Evolutionary conservation across 2,329 filamentous ascomycete genomes (phyloP).

Genomic region (Aspergillus sp.): DNA sequence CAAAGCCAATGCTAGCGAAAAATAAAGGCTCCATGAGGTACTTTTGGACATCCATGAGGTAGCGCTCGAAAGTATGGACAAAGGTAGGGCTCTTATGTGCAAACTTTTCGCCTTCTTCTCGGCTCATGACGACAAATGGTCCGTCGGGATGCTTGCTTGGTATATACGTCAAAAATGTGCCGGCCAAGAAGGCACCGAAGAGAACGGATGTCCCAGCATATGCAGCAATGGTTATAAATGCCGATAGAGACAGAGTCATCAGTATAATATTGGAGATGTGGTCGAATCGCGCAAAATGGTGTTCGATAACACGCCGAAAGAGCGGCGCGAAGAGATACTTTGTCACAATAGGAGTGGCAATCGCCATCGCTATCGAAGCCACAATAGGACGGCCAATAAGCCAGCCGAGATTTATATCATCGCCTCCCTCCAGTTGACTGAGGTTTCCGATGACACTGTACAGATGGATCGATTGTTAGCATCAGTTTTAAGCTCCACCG

Average conservation of each 20-base stretch:
- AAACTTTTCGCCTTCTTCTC: constrained; percentile 33
- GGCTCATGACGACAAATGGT: constrained; percentile 37
- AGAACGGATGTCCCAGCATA: constrained; percentile 40
- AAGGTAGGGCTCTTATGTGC: constrained; percentile 38
- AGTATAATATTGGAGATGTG: constrained; percentile 36
- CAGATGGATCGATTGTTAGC: background rate
- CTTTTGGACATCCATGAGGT: constrained; percentile 35
- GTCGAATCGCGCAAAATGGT: constrained; percentile 33
- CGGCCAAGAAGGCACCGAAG: constrained; percentile 39
- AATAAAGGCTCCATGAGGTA: constrained; percentile 35
- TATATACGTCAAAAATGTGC: constrained; percentile 38
- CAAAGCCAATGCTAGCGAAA: constrained; percentile 33
- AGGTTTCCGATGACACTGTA: constrained; percentile 36
- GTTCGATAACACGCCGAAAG: constrained; percentile 35
- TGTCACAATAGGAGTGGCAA: constrained; percentile 36
- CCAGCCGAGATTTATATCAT: constrained; percentile 34
- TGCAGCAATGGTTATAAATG: constrained; percentile 34
- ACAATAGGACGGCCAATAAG: constrained; percentile 41
- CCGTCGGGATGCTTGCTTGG: constrained; percentile 37
- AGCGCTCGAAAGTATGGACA: constrained; percentile 40
- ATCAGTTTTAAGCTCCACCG: no score
- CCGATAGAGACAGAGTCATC: constrained; percentile 35
- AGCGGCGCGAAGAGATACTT: constrained; percentile 42
- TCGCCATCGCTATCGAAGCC: constrained; percentile 37
- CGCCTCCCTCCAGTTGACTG: constrained; percentile 17